Base-by-base conservation (phyloP, 2,329 filamentous ascomycete species). In the Colletotrichum cereale region DNA sequence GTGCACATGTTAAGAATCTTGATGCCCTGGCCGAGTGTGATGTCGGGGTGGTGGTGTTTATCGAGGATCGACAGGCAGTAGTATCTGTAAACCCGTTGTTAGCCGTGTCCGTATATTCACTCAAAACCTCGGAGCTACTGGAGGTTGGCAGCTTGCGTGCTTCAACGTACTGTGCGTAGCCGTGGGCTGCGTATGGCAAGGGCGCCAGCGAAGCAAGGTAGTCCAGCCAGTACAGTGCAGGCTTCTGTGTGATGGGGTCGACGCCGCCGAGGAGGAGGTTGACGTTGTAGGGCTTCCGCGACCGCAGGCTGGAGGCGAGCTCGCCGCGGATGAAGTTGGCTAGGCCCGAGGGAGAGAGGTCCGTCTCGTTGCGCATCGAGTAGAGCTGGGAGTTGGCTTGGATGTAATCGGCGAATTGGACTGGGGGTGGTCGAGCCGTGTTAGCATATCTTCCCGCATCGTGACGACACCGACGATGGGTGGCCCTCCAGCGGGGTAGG, bases 341-440 rank as follows among this genome's bases (percentile, higher is more conserved):
- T 67, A 98, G 91, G 48, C 94, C 96, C 44, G 92, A 91, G 12
- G 96, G 96, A 55, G 94, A 94, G 73, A 99, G 90, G 79, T 98
- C 94, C 80, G 93, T 93, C 83, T 95, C 93, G 82, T 98, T 98
- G 80, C 97, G 94, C 95, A 98, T 99, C 76, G 93, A 95, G 86
- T 99, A 99, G 80, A 99, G 92, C 85, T 97, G 94, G 74, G 96
- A 92, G 84, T 99, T 99, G 81, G 96, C 95, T 89, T 98, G 95
- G 82, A 99, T 97, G 86, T 96, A 99, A 86, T 99, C 96, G 82
- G 97, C 94, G 83, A 99, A 99, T 91, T 99, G 96, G 74, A 98
- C 95, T 97, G 80, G 70, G 57, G 16, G 69, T 34, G 16, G 5
- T 42, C 36, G 74, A 78, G 55, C 65, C 73, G 56, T 21, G 72